Base-by-base conservation (phyloP, 495 filamentous ascomycete genomes). In the Apodospora peruviana region DNA sequence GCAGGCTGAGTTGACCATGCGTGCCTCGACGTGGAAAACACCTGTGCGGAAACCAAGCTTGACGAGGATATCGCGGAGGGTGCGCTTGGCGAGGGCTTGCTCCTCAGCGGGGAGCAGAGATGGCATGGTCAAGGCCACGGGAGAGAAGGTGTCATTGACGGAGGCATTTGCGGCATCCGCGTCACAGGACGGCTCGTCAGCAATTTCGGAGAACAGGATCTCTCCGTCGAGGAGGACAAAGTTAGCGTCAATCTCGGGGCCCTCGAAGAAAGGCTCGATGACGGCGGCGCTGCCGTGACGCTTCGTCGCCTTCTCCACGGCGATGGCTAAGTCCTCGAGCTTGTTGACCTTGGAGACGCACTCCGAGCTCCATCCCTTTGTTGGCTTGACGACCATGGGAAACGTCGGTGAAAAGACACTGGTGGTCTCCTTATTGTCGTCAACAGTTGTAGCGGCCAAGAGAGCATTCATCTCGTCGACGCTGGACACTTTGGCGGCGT, bases 241-340 rank as follows among this genome's bases (percentile, higher is more conserved):
- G 52, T 79, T 81, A 43, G 62, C 70, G 47, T 81, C 77, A 12
- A 81, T 71, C 52, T 81, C 77, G 0, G 77, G 77, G 0, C 77
- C 64, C 22, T 64, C 58, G 22, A 59, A 64, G 22, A 64, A 64
- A 0, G 61, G 61, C 44, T 64, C 61, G 20, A 64, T 59, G 25
- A 64, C 61, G 4, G 61, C 61, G 0, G 55, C 48, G 38, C 53
- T 59, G 18, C 58, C 58, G 43, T 64, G 61, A 1, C 56, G 52
- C 2, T 43, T 11, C 7, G 58, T 64, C 2, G 61, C 61, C 20
- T 61, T 64, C 9, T 46, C 22, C 5, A 61, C 58, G 2, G 61
- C 61, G 0, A 41, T 36, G 2, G 41, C 24, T 18, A 64, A 58
- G 48, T 64, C 61, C 5, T 38, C 22, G 14, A 44, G 37, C 9